phyloP scores from a whole-genome alignment of 2,329 filamentous ascomycete species.

The Aspergillus persii region DNA sequence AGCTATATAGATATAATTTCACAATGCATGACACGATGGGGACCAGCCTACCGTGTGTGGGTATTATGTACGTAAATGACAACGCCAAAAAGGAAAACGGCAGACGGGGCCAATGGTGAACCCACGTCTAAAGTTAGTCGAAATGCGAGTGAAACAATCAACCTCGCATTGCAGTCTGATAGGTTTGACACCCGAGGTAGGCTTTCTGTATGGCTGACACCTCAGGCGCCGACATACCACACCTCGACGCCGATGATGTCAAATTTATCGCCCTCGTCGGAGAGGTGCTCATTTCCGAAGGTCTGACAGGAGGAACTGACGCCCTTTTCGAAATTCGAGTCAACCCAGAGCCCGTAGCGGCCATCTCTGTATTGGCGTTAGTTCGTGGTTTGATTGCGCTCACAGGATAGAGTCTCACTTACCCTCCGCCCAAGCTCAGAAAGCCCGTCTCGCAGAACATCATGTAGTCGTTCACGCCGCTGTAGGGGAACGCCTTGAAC shows the following conservation, averaged over 20 bases:
- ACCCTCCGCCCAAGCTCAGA: conserved; percentile 79
- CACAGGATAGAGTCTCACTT: conserved; percentile 25
- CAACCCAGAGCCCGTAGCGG: conserved; percentile 89
- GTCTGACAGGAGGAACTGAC: conserved; percentile 82
- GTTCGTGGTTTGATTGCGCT: conserved; percentile 17
- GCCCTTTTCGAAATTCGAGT: conserved; percentile 78
- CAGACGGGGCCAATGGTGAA: background rate
- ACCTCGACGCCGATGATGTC: conserved; percentile 86
- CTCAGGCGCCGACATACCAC: conserved; percentile 74
- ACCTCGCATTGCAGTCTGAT: background rate
- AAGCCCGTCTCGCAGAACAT: conserved; percentile 87
- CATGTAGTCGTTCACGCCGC: conserved; percentile 93
- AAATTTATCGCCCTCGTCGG: conserved; percentile 90
- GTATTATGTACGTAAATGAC: conserved; percentile 7
- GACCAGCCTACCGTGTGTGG: conserved; percentile 12
- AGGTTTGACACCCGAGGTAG: too few relatives aligned
- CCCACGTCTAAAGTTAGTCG: background rate
- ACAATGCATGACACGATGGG: conserved; percentile 10
- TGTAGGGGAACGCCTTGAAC: conserved; percentile 97
- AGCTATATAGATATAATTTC: background rate
- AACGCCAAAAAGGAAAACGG: background rate
- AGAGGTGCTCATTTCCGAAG: conserved; percentile 91
- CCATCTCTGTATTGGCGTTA: conserved; percentile 58
- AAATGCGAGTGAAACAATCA: background rate
- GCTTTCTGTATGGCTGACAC: too few relatives aligned